Evolutionary conservation across 495 filamentous ascomycete genomes (phyloP).

Genomic region (Penicillium antarcticum): DNA sequence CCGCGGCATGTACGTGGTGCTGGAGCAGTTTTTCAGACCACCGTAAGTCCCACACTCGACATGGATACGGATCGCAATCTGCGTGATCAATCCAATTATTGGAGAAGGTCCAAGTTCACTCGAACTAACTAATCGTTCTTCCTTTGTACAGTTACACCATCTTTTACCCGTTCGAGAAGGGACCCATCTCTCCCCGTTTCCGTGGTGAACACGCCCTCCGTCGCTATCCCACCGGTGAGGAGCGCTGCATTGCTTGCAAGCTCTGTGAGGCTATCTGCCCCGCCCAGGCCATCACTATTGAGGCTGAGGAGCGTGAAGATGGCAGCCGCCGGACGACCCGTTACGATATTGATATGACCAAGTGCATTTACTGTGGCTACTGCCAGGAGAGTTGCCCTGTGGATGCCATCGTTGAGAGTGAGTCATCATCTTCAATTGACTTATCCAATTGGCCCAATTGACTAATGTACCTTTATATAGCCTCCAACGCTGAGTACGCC

Average conservation of each 20-base stretch:
- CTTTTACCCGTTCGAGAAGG: slow-evolving; percentile 98
- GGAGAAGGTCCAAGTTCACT: slow-evolving; percentile 3
- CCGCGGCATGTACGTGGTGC: slow-evolving; percentile 93
- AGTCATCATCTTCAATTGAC: slow-evolving; percentile 17
- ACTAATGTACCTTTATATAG: slow-evolving; percentile 31
- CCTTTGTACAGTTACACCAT: slow-evolving; percentile 75
- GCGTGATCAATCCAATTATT: not conserved
- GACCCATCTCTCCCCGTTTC: slow-evolving; percentile 96
- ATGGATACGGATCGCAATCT: not conserved
- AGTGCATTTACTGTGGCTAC: slow-evolving; percentile 99
- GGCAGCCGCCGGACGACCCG: slow-evolving; percentile 90
- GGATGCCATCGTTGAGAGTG: slow-evolving; percentile 93
- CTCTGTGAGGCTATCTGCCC: slow-evolving; percentile 98
- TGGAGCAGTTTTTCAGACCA: slow-evolving; percentile 97
- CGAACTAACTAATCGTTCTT: slow-evolving; percentile 5
- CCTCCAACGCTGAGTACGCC: slow-evolving; percentile 95
- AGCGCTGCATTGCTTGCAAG: slow-evolving; percentile 99
- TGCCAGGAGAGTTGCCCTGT: slow-evolving; percentile 99
- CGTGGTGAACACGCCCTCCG: slow-evolving; percentile 94
- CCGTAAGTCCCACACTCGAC: slow-evolving; percentile 63
- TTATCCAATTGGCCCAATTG: not conserved
- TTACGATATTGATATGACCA: slow-evolving; percentile 99
- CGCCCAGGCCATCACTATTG: slow-evolving; percentile 94
- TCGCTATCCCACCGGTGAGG: slow-evolving; percentile 94
- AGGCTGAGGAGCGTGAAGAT: slow-evolving; percentile 96